Evolutionary conservation across 2,329 filamentous ascomycete genomes (phyloP).

Genomic region (Diaporthe vexans): DNA sequence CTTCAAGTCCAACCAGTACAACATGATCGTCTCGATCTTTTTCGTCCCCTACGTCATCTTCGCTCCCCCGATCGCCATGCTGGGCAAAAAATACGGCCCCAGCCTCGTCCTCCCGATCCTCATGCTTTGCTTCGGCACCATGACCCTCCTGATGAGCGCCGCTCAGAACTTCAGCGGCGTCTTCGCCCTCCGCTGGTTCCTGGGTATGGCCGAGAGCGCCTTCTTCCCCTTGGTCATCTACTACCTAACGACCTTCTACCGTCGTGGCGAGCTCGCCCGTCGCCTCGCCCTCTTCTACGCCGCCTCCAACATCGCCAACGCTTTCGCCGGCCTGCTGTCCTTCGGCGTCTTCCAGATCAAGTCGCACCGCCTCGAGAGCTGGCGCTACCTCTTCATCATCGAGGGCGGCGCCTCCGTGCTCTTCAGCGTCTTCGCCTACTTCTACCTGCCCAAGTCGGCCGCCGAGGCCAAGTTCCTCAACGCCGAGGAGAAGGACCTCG

Average conservation of each 20-base stretch:
- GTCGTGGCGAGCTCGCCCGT: conserved; percentile 77
- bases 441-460: conserved; percentile 76
- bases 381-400: conserved; percentile 67
- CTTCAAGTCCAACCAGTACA: conserved; percentile 76
- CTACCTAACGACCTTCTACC: conserved; percentile 75
- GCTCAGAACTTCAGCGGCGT: conserved; percentile 74
- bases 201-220: conserved; percentile 76
- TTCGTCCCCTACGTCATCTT: conserved; percentile 81
- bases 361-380: conserved; percentile 48
- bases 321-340: conserved; percentile 72
- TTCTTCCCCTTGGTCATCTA: conserved; percentile 78
- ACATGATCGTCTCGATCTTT: conserved; percentile 78
- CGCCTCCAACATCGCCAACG: conserved; percentile 73
- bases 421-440: conserved; percentile 75
- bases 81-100: conserved; percentile 78
- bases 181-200: conserved; percentile 77
- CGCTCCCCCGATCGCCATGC: conserved; percentile 74
- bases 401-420: conserved; percentile 70
- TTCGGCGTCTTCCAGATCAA: conserved; percentile 65
- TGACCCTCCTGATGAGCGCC: conserved; percentile 72
- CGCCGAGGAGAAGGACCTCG: conserved; percentile 75
- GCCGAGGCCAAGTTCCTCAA: conserved; percentile 75
- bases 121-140: conserved; percentile 77
- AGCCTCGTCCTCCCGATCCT: conserved; percentile 71
- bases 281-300: conserved; percentile 76